Base-by-base conservation (phyloP, 2,329 filamentous ascomycete genomes). In the Clarireedia hainanense region DNA sequence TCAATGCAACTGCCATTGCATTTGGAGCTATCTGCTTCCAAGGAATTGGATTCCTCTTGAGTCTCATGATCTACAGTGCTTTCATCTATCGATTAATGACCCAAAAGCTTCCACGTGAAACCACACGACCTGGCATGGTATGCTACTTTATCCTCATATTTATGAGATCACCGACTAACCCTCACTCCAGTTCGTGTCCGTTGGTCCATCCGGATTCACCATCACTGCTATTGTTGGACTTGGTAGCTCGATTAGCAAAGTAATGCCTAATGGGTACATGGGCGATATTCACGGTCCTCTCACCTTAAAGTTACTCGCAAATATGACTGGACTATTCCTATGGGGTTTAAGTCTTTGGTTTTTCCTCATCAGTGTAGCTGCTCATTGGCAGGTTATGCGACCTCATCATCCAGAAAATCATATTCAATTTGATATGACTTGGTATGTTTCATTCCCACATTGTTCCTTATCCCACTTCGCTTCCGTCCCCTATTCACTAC, bases 1-100 rank as follows among this genome's bases (percentile, higher is more conserved):
- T 76, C 5, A 74, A 79, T 57, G 67, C 71, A 4, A 64, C 76
- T 0, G 73, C 76, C 1, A 73, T 82, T 43, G 73, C 78, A 0
- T 67, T 80, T 14, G 73, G 75, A 10, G 76, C 77, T 6, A 64
- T 80, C 23, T 73, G 76, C 0, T 71, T 76, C 1, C 79, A 82
- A 62, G 80, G 78, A 6, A 79, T 77, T 1, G 79, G 78, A 0
- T 81, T 79, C 58, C 70, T 81, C 2, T 79, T 82, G 47, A 76
- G 75, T 48, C 78, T 92, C 57, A 91, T 91, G 85, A 88, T 95
- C 26, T 91, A 90, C 60, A 82, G 86, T 1, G 87, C 89, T 50
- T 94, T 91, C 67, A 81, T 95, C 50, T 94, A 94, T 68, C 82
- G 89, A 30, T 77, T 95, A 27, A 94, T 94, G 89, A 92, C 89